These are phyloP conservation scores for Neurospora sp. DNA, from an alignment of 495 filamentous ascomycete genomes.

Conservation along the genomic window DNA sequence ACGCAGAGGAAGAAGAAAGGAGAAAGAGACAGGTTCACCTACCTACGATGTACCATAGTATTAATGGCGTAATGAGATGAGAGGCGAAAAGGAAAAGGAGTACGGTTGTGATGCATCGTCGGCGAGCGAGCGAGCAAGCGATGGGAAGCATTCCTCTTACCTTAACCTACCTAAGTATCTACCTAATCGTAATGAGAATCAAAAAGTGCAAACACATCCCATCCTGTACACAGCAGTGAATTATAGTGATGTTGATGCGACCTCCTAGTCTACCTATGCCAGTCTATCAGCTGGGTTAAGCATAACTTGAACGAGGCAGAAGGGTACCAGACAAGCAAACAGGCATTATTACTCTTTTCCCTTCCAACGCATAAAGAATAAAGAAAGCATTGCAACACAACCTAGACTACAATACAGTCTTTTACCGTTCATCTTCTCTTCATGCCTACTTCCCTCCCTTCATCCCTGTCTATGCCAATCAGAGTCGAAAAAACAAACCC, in stretches of 20 bases:
- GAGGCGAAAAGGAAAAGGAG: not conserved
- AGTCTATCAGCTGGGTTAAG: not conserved
- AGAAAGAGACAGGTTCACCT: not conserved
- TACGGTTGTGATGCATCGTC: not conserved
- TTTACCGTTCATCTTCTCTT: slow-evolving; percentile 18
- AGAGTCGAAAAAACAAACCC: not conserved
- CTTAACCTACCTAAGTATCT: not conserved
- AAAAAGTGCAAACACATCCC: not conserved
- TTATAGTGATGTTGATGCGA: not conserved
- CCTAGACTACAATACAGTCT: slow-evolving; percentile 39
- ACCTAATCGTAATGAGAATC: not conserved
- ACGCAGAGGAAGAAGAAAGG: not conserved
- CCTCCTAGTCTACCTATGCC: not conserved
- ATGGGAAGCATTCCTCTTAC: not conserved
- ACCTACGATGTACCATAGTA: not conserved
- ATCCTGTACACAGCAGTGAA: not conserved
- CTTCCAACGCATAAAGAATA: not conserved
- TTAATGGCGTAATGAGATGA: not conserved
- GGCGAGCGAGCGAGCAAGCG: not conserved
- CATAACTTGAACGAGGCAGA: not conserved
- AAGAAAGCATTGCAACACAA: slow-evolving; percentile 21
- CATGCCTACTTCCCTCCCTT: not conserved
- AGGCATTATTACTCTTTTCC: not conserved
- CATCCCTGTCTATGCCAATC: not conserved
- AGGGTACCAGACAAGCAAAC: not conserved